Evolutionary conservation across 1,284 basidiomycete species (phyloP).

Genomic region (Ustilago lituana): DNA sequence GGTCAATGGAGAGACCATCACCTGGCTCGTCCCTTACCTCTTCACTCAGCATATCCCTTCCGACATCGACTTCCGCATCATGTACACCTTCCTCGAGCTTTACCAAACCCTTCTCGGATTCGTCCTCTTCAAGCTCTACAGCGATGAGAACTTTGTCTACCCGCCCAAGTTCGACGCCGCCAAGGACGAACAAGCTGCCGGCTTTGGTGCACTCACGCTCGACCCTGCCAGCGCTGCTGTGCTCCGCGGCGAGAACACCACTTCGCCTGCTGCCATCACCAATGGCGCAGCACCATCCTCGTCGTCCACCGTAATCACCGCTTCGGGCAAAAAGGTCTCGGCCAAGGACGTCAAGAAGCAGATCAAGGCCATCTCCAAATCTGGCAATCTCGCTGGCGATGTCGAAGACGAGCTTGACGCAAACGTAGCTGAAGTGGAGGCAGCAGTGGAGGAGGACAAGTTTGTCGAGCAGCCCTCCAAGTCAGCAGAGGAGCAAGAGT

Average conservation of each 20-base stretch:
- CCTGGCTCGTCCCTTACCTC: conserved; percentile 97
- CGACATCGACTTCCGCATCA: conserved; percentile 97
- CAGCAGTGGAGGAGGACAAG: conserved; percentile 39
- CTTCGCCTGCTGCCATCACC: conserved; percentile 3
- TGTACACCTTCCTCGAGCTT: conserved; percentile 97
- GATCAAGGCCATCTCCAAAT: conserved; percentile 70
- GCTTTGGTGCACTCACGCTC: conserved; percentile 88
- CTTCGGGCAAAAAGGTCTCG: conserved; percentile 69
- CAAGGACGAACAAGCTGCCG: conserved; percentile 83
- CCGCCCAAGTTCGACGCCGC: conserved; percentile 87
- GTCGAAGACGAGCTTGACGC: conserved; percentile 42
- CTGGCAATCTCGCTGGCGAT: conserved; percentile 21
- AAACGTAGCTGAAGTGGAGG: conserved; percentile 22
- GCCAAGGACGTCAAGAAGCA: conserved; percentile 70
- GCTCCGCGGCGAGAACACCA: conserved; percentile 51
- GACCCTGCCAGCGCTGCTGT: conserved; percentile 70
- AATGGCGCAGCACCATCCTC: conserved; percentile 30
- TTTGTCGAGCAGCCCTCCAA: conserved; percentile 71
- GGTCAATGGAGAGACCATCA: conserved; percentile 88
- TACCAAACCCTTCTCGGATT: conserved; percentile 97
- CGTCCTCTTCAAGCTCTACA: conserved; percentile 95
- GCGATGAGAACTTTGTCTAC: conserved; percentile 91
- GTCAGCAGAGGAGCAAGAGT: conserved; percentile 70
- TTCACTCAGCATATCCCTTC: conserved; percentile 94
- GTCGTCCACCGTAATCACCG: conserved; percentile 41